Evolutionary conservation across 2,329 filamentous ascomycete species (phyloP).

Genomic region (Ophiocordyceps camponoti-saundersi): DNA sequence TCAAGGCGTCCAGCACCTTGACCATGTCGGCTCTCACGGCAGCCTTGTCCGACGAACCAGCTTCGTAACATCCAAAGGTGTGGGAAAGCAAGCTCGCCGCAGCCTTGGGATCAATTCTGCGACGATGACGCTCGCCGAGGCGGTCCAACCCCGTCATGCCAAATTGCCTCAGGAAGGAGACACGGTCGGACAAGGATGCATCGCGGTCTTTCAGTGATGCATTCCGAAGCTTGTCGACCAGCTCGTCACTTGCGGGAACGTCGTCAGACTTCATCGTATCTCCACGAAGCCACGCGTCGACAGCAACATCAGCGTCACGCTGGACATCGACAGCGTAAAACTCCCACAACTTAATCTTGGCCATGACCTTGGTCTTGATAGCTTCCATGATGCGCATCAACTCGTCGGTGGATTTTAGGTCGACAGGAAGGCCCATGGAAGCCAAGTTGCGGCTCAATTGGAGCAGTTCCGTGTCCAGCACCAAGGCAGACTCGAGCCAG

Average conservation of each 20-base stretch:
- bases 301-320: conserved; percentile 46
- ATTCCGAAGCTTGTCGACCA: conserved; percentile 24
- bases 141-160: conserved; percentile 55
- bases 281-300: conserved; percentile 55
- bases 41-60: conserved; percentile 26
- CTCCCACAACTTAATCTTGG: conserved; percentile 72
- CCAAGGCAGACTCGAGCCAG: conserved; percentile 47
- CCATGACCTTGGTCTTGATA: conserved; percentile 66
- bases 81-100: conserved; percentile 38
- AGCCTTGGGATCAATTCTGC: conserved; percentile 50
- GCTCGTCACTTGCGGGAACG: conserved; percentile 12
- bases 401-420: conserved; percentile 54
- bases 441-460: conserved; percentile 63
- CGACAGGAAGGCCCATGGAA: conserved; percentile 56
- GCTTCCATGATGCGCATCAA: conserved; percentile 68
- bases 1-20: conserved; percentile 63
- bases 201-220: conserved; percentile 11
- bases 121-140: conserved; percentile 64
- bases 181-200: conserved; percentile 29
- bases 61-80: conserved; percentile 43
- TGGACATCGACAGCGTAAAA: conserved; percentile 78
- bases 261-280: conserved; percentile 36
- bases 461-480: conserved; percentile 45
- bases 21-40: conserved; percentile 37
- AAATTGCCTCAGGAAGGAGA: conserved; percentile 47